Evolutionary conservation across 129 eudicot genomes (phyloP).

Genomic region (Centaurea solstitialis): DNA sequence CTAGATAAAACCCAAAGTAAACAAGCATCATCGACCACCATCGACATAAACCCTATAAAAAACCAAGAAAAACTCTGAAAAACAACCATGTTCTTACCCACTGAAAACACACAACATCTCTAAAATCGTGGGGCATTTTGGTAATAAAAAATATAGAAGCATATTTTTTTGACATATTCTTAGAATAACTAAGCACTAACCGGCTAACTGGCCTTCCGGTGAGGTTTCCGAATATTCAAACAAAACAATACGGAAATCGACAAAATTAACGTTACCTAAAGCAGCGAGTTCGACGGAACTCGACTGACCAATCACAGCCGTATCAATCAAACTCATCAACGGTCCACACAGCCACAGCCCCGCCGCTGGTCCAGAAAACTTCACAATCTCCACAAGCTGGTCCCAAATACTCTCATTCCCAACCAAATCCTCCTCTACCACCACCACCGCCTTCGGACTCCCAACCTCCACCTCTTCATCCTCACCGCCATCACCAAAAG

Average conservation of each 20-base stretch:
- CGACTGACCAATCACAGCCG: conserved; percentile 91
- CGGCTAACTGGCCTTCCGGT: too few species aligned
- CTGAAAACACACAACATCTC: too few species aligned
- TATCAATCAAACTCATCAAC: conserved; percentile 90
- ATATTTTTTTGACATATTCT: too few species aligned
- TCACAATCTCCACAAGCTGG: conserved; percentile 78
- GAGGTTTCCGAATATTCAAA: not conserved
- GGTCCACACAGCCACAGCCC: conserved; percentile 97
- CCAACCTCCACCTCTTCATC: not conserved
- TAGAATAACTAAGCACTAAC: too few species aligned
- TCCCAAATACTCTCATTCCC: conserved; percentile 69
- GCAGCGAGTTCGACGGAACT: conserved; percentile 96
- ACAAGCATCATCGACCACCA: too few species aligned
- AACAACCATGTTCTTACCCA: too few species aligned
- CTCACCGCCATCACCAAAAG: conserved; percentile 26
- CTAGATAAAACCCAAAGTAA: too few species aligned
- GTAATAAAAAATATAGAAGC: too few species aligned
- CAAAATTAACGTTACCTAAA: conserved; percentile 43
- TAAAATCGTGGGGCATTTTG: too few species aligned
- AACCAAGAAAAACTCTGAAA: too few species aligned
- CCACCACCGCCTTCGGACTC: conserved; percentile 19
- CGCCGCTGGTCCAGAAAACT: conserved; percentile 92
- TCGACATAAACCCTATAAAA: too few species aligned
- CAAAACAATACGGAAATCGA: not conserved
- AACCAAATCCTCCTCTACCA: conserved; percentile 32